Conservation (phyloP, 2,329 filamentous ascomycete species). For the Colletotrichum gloeosporioides region DNA sequence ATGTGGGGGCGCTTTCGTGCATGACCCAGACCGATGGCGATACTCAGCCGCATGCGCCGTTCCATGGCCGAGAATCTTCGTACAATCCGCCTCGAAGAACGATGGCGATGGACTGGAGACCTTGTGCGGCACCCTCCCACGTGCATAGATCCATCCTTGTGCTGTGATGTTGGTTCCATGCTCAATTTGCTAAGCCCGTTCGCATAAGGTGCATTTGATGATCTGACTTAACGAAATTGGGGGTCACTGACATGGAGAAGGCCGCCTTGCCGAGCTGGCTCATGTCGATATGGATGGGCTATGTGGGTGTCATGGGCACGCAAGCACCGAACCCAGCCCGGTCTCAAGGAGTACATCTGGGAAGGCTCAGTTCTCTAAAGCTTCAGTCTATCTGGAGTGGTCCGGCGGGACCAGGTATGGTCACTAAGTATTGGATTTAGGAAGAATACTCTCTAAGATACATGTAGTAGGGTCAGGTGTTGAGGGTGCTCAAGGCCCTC, state of each 20-base stretch:
- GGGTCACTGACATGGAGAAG: accelerated
- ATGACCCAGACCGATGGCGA: neutral
- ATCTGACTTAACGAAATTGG: accelerated
- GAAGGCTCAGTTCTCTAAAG: neutral
- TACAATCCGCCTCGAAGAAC: neutral
- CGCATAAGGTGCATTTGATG: neutral
- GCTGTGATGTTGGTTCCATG: neutral
- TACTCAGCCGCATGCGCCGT: too few relatives aligned
- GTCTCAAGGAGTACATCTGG: accelerated
- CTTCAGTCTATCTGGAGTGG: neutral
- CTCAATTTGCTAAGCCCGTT: neutral
- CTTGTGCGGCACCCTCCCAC: too few relatives aligned
- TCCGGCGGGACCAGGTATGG: neutral
- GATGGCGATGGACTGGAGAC: too few relatives aligned
- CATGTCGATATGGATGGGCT: neutral
- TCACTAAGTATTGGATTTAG: neutral
- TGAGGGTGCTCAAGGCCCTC: neutral
- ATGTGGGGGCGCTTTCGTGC: neutral
- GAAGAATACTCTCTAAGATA: accelerated
- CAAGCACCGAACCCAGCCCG: accelerated
- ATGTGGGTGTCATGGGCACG: neutral
- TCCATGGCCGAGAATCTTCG: neutral
- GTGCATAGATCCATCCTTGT: too few relatives aligned
- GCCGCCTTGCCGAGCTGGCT: neutral
- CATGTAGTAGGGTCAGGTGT: neutral